Evolutionary conservation across 192 early-diverging fungal species (phyloP).

Genomic region (Polychytrium aggregatum): DNA sequence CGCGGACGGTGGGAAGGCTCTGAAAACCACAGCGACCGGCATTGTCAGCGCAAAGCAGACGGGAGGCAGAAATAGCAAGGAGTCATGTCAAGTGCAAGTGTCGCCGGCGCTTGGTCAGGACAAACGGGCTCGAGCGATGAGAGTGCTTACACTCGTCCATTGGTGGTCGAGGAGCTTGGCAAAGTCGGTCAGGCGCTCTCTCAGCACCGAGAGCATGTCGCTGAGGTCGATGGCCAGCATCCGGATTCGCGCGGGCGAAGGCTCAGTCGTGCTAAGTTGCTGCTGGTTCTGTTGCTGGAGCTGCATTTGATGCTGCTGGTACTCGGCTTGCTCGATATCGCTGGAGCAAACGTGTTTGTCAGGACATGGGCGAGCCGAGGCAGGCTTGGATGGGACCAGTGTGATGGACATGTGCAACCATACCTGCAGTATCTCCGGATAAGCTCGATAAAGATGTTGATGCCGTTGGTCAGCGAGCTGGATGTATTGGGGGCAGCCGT

Average conservation of each 20-base stretch:
- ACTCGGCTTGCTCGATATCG: slow-evolving; percentile 51
- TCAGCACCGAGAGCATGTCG: slow-evolving; percentile 81
- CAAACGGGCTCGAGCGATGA: too few relatives aligned
- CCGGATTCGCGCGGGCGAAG: too few relatives aligned
- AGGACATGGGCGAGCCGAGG: too few relatives aligned
- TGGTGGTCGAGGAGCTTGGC: slow-evolving; percentile 53
- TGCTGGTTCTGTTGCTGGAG: slow-evolving; percentile 22
- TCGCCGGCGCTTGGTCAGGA: too few relatives aligned
- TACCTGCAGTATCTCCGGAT: slow-evolving; percentile 94
- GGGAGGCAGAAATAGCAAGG: neutral
- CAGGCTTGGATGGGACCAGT: too few relatives aligned
- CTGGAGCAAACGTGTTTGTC: slow-evolving; percentile 10
- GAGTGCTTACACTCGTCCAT: too few relatives aligned
- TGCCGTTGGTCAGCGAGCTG: slow-evolving; percentile 84
- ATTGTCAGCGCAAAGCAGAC: slow-evolving; percentile 4
- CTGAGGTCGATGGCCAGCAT: slow-evolving; percentile 67
- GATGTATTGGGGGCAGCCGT: slow-evolving; percentile 61
- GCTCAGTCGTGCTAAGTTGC: too few relatives aligned
- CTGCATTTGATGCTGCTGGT: slow-evolving; percentile 45
- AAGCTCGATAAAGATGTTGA: slow-evolving; percentile 94
- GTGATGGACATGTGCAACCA: too few relatives aligned
- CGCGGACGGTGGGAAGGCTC: too few relatives aligned
- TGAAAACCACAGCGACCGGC: neutral
- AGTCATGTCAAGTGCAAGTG: too few relatives aligned
- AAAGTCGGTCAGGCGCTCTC: slow-evolving; percentile 63